Evolutionary conservation across 164 flowering plant species (phyloP).

Genomic region (Hamamelis virginiana): DNA sequence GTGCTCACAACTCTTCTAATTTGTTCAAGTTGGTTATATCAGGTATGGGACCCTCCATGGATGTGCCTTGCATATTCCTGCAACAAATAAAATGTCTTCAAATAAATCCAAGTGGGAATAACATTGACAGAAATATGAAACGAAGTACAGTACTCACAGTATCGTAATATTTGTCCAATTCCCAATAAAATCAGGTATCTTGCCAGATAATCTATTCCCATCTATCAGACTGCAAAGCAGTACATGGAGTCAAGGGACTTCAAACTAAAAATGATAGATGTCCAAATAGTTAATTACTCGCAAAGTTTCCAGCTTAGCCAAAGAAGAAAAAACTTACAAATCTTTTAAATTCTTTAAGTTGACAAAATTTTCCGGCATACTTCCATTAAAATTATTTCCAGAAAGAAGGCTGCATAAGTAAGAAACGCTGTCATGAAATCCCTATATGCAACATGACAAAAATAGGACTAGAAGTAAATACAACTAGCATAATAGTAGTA

Average conservation of each 20-base stretch:
- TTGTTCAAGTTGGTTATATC: constrained; percentile 48
- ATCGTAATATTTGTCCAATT: constrained; percentile 56
- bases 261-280: neutral
- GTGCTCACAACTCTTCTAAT: constrained; percentile 54
- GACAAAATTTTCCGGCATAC: constrained; percentile 47
- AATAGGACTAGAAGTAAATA: neutral
- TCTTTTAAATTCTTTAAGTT: constrained; percentile 47
- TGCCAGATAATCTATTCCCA: constrained; percentile 69
- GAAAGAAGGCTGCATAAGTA: constrained; percentile 44
- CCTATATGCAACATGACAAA: neutral
- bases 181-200: constrained; percentile 80
- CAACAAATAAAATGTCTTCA: constrained; percentile 6
- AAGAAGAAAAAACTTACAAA: too few species aligned
- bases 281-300: neutral
- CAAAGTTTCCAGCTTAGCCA: too few species aligned
- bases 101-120: neutral
- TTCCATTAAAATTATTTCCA: constrained; percentile 59
- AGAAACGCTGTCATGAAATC: neutral
- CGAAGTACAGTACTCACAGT: constrained; percentile 45
- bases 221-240: constrained; percentile 71
- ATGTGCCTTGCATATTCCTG: constrained; percentile 87
- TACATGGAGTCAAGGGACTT: neutral
- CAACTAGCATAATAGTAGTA: too few species aligned
- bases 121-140: neutral
- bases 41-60: constrained; percentile 84